Evolutionary conservation across 495 filamentous ascomycete genomes (phyloP).

Genomic region (Hyaloscypha variabilis): DNA sequence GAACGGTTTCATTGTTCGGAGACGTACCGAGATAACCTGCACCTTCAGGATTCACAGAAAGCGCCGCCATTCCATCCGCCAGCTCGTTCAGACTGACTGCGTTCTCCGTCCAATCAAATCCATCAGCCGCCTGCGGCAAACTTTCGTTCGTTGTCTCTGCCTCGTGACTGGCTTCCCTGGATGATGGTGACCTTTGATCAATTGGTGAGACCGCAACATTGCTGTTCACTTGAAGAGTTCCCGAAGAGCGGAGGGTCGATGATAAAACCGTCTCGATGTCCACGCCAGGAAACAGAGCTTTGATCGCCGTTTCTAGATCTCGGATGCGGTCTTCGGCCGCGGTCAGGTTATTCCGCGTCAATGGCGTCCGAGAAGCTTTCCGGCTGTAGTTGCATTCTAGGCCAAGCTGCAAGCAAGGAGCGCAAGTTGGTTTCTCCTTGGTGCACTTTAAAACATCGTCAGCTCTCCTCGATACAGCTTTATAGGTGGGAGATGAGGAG

Average conservation of each 20-base stretch:
- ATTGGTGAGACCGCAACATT: constrained; percentile 28
- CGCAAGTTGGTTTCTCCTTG: constrained; percentile 48
- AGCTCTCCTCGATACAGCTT: background rate
- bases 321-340: constrained; percentile 52
- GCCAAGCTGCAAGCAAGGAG: constrained; percentile 47
- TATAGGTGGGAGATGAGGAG: constrained; percentile 10
- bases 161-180: constrained; percentile 45
- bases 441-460: constrained; percentile 40
- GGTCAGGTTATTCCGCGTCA: constrained; percentile 50
- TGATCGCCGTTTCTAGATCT: constrained; percentile 49
- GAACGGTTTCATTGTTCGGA: background rate
- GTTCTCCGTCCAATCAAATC: constrained; percentile 56
- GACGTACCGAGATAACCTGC: constrained; percentile 47
- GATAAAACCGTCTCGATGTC: background rate
- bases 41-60: constrained; percentile 52
- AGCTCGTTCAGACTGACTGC: constrained; percentile 25
- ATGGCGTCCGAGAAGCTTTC: constrained; percentile 48
- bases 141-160: constrained; percentile 38
- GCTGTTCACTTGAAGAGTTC: background rate
- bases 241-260: background rate
- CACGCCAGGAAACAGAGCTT: constrained; percentile 38
- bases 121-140: constrained; percentile 51
- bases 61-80: constrained; percentile 55
- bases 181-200: constrained; percentile 24
- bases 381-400: constrained; percentile 54